A percentile compares a stretch with the other conserved stretches of the same genome.
phyloP scores from a whole-genome alignment of 2,329 filamentous ascomycete genomes.

The Leptosphaerulina australis region DNA sequence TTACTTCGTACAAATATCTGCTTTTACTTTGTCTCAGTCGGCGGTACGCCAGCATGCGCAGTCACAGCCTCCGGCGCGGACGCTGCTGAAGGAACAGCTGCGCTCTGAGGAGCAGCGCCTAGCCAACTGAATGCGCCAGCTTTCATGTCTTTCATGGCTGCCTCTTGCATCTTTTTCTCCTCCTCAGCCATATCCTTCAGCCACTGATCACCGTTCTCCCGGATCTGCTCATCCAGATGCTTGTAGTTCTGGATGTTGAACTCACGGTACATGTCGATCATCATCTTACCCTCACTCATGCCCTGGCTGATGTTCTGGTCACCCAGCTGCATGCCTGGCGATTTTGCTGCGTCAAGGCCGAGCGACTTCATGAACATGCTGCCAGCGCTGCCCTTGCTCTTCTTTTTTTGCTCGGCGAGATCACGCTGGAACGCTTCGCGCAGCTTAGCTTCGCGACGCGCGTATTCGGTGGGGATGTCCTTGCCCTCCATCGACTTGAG shows the following conservation, averaged over 20 bases:
- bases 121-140: conserved; percentile 42
- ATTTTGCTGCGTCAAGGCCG: conserved; percentile 72
- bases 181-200: conserved; percentile 88
- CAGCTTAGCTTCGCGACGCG: conserved; percentile 82
- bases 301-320: conserved; percentile 71
- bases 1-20: neutral
- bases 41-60: conserved; percentile 22
- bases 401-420: conserved; percentile 70
- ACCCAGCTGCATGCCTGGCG: conserved; percentile 57
- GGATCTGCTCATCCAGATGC: conserved; percentile 85
- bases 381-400: conserved; percentile 66
- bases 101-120: conserved; percentile 24
- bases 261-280: conserved; percentile 92
- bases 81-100: conserved; percentile 25
- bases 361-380: conserved; percentile 73
- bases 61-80: conserved; percentile 24
- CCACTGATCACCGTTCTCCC: conserved; percentile 93
- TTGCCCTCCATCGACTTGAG: conserved; percentile 88
- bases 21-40: conserved; percentile 20
- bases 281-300: conserved; percentile 91
- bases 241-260: conserved; percentile 90
- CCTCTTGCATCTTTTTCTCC: conserved; percentile 87
- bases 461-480: conserved; percentile 88
- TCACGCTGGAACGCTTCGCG: conserved; percentile 84
- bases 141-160: conserved; percentile 93